Evolutionary conservation across 2,329 filamentous ascomycete species (phyloP).

Genomic region (Rachicladosporium sp.): DNA sequence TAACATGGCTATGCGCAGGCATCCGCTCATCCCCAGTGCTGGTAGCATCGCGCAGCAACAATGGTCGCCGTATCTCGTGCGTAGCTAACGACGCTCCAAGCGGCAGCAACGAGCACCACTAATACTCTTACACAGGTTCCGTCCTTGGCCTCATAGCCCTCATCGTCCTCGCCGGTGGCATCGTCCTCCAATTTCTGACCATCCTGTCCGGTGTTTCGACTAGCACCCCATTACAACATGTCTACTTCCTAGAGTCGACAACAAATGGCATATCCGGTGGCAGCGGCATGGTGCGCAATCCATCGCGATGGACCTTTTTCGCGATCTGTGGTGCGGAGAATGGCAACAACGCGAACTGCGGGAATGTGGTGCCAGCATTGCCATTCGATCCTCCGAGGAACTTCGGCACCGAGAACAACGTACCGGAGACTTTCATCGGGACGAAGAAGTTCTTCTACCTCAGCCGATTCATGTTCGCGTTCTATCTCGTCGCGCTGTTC

Average conservation of each 20-base stretch:
- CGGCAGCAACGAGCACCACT: neutral
- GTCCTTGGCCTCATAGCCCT: conserved; percentile 45
- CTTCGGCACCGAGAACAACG: conserved; percentile 44
- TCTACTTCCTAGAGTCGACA: conserved; percentile 76
- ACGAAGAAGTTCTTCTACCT: conserved; percentile 63
- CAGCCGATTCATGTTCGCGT: conserved; percentile 87
- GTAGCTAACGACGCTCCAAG: too few species aligned
- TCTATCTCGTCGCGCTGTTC: conserved; percentile 74
- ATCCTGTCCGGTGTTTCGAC: conserved; percentile 47
- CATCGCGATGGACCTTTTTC: conserved; percentile 84
- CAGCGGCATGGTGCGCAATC: conserved; percentile 42
- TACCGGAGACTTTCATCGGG: conserved; percentile 43
- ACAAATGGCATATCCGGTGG: conserved; percentile 56
- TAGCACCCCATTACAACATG: conserved; percentile 50
- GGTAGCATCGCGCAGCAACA: too few species aligned
- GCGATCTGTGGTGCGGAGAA: conserved; percentile 56
- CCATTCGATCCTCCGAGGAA: conserved; percentile 52
- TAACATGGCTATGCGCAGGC: too few species aligned
- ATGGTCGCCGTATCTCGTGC: too few species aligned
- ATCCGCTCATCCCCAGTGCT: too few species aligned
- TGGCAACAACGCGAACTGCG: conserved; percentile 50
- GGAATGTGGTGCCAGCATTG: conserved; percentile 46
- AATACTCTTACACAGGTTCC: conserved; percentile 34
- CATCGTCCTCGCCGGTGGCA: conserved; percentile 48
- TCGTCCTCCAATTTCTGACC: conserved; percentile 54